Base-by-base conservation (phyloP, 805 yeast genomes). In the Sungouiozyma intestinalis region DNA sequence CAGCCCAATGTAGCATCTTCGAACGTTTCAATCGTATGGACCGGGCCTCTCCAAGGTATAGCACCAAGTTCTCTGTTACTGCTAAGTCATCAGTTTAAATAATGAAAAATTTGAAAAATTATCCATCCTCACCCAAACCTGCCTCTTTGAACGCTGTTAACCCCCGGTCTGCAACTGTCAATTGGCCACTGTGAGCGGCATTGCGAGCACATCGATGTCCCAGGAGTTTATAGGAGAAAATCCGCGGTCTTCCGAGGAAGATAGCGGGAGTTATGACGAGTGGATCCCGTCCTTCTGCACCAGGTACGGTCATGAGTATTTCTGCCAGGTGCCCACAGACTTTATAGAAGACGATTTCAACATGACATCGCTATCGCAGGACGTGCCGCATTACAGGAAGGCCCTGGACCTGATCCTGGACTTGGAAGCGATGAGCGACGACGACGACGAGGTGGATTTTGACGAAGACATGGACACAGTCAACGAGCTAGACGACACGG, bases 301-400 rank as follows among this genome's bases (percentile, higher is more conserved):
- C 38, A 67, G 77, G 52, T 81, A 80, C 54, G 90, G 90, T 18
- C 90, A 85, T 59, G 94, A 92, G 57, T 90, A 80, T 60, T 87
- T 87, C 62, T 94, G 88, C 36, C 94, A 88, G 52, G 95, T 92
- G 4, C 73, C 87, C 1, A 86, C 84, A 38, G 96, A 86, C 39
- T 92, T 87, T 62, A 85, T 92, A 46, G 97, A 88, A 54, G 98
- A 92, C 63, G 97, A 92, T 51, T 92, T 92, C 71, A 92, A 92
- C 59, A 71, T 92, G 54, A 88, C 97, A 1, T 97, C 97, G 1
- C 71, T 92, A 40, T 72, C 82, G 27, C 74, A 80, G 49, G 77
- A 84, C 45, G 95, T 92, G 8, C 95, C 97, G 3, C 85, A 80
- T 58, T 92, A 88, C 62, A 69, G 90, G 55, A 95, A 87, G 57